These are phyloP conservation scores for Simmondsia chinensis DNA, from an alignment of 148 eudicot genomes.

Conservation along the genomic window DNA sequence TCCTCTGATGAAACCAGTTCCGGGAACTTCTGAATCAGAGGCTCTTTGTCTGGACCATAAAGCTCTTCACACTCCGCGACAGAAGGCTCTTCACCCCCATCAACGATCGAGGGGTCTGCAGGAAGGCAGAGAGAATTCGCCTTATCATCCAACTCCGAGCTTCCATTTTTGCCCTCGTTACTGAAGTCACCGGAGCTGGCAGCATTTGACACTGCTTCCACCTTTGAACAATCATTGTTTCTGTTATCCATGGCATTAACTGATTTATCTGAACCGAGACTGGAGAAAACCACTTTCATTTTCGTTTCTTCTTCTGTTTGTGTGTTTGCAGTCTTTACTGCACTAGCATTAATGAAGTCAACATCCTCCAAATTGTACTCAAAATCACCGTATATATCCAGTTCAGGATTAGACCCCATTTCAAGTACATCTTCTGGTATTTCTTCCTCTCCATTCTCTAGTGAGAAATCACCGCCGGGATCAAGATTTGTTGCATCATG, in stretches of 20 bases:
- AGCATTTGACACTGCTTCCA: constrained; percentile 4
- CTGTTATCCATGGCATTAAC: constrained; percentile 9
- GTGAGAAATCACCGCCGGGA: constrained; percentile 12
- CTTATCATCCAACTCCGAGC: constrained; percentile 10
- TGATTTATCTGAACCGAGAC: constrained; percentile 24
- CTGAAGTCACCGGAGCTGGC: constrained; percentile 11
- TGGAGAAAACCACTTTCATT: constrained; percentile 76
- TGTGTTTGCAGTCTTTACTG: constrained; percentile 27
- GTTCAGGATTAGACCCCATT: constrained; percentile 67
- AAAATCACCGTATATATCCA: constrained; percentile 92
- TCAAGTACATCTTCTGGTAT: constrained; percentile 57
- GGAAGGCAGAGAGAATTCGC: constrained; percentile 11
- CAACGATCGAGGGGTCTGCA: constrained; percentile 24
- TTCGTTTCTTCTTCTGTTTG: constrained; percentile 51
- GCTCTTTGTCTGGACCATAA: constrained; percentile 91
- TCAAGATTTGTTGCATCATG: constrained; percentile 12
- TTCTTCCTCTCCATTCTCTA: constrained; percentile 26
- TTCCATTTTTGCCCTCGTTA: constrained; percentile 14
- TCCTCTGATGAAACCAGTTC: constrained; percentile 13
- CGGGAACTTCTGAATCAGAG: constrained; percentile 26
- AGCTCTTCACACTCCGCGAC: constrained; percentile 71
- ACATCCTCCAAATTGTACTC: constrained; percentile 89
- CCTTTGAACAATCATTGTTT: constrained; percentile 9
- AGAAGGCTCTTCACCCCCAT: constrained; percentile 47
- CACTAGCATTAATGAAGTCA: constrained; percentile 51